phyloP scores from a whole-genome alignment of 352 stramenopile genomes.

The Achlya hypogyna region DNA sequence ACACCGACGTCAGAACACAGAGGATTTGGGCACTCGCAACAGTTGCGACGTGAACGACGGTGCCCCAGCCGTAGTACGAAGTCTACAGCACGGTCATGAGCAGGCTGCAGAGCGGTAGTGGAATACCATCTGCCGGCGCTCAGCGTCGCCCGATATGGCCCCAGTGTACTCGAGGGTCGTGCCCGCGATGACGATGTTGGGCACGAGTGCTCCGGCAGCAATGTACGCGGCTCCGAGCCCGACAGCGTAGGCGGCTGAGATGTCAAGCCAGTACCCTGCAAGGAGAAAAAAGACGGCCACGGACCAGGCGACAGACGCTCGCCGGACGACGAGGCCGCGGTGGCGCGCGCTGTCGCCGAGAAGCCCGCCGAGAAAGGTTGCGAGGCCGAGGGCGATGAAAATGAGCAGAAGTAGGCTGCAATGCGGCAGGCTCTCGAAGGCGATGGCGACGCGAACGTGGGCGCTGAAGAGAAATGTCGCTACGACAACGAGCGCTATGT shows the following conservation, averaged over 20 bases:
- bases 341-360: constrained; percentile 1
- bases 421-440: background rate
- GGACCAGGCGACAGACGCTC: background rate
- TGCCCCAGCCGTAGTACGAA: background rate
- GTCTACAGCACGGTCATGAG: background rate
- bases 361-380: background rate
- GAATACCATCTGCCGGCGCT: background rate
- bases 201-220: background rate
- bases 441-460: background rate
- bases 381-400: background rate
- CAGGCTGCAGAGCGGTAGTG: background rate
- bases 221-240: constrained; percentile 1
- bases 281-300: background rate
- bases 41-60: background rate
- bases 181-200: constrained; percentile 4
- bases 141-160: background rate
- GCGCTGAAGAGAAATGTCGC: background rate
- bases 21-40: background rate
- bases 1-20: background rate
- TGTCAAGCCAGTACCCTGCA: background rate
- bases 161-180: background rate
- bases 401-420: constrained; percentile 1
- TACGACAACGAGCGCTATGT: background rate
- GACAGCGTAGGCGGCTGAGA: background rate
- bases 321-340: background rate